Conservation (phyloP, 352 stramenopile species). For the Phytophthora citricola region DNA sequence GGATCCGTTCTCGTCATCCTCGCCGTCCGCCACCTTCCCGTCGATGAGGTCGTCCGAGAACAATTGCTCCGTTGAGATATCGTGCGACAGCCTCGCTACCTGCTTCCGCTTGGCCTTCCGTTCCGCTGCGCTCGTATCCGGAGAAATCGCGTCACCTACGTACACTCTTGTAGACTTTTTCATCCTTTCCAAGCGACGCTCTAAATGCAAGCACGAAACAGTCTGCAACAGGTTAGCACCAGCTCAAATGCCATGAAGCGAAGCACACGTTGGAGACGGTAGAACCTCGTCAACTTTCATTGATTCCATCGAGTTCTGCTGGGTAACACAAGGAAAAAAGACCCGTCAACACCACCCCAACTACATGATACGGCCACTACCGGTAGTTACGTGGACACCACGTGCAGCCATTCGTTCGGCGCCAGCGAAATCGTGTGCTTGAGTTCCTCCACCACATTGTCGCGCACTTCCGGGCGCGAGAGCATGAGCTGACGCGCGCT, state of each 20-base stretch:
- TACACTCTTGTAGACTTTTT: slow-evolving; percentile 37
- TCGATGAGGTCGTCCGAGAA: slow-evolving; percentile 69
- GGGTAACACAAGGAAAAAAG: slow-evolving; percentile 10
- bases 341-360: background rate
- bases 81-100: slow-evolving; percentile 49
- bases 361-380: slow-evolving; percentile 5
- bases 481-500: slow-evolving; percentile 86
- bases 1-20: slow-evolving; percentile 53
- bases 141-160: slow-evolving; percentile 13
- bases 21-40: slow-evolving; percentile 60
- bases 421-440: slow-evolving; percentile 86
- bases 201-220: slow-evolving; percentile 12
- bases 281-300: slow-evolving; percentile 22
- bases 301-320: slow-evolving; percentile 16
- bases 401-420: slow-evolving; percentile 89
- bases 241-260: background rate
- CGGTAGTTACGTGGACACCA: slow-evolving; percentile 50
- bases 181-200: slow-evolving; percentile 7
- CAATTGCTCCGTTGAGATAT: slow-evolving; percentile 77
- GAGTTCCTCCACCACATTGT: slow-evolving; percentile 80
- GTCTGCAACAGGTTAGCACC: slow-evolving; percentile 12
- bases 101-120: slow-evolving; percentile 27
- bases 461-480: slow-evolving; percentile 68
- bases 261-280: background rate
- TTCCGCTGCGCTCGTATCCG: slow-evolving; percentile 13